Evolutionary conservation across 768 basidiomycete genomes (phyloP).

Genomic region (Lepiota subincarnata): DNA sequence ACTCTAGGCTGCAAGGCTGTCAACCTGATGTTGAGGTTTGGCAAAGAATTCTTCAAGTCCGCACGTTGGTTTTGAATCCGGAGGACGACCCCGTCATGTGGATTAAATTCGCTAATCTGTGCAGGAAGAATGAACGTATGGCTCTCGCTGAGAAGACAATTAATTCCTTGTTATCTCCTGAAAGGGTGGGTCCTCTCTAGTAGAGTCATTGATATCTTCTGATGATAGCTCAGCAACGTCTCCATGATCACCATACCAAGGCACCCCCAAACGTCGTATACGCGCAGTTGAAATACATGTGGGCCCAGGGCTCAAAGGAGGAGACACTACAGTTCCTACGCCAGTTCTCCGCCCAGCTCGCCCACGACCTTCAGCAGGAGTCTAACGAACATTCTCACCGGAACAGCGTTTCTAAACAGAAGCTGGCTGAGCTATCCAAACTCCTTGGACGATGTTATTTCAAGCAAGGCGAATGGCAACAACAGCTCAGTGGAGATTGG

Average conservation of each 20-base stretch:
- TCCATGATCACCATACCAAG: conserved; percentile 54
- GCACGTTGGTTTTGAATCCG: conserved; percentile 88
- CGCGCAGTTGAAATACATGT: conserved; percentile 92
- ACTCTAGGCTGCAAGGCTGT: conserved; percentile 79
- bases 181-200: conserved; percentile 40
- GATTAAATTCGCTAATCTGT: conserved; percentile 98
- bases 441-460: conserved; percentile 96
- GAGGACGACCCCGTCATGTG: conserved; percentile 96
- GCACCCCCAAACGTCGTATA: conserved; percentile 96
- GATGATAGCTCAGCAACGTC: conserved; percentile 38
- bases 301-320: conserved; percentile 79
- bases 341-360: conserved; percentile 73
- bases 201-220: not conserved
- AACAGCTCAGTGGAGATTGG: conserved; percentile 77
- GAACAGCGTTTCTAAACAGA: conserved; percentile 51
- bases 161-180: conserved; percentile 81
- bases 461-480: conserved; percentile 95
- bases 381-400: conserved; percentile 43
- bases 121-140: conserved; percentile 93
- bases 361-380: conserved; percentile 68
- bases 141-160: conserved; percentile 96
- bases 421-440: conserved; percentile 64
- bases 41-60: conserved; percentile 95
- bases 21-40: conserved; percentile 98
- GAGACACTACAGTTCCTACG: conserved; percentile 81